A percentile compares a stretch with the other conserved stretches of the same genome.
These are phyloP conservation scores for Phialophora macrospora DNA, from an alignment of 2,329 filamentous ascomycete genomes.

Conservation along the genomic window DNA sequence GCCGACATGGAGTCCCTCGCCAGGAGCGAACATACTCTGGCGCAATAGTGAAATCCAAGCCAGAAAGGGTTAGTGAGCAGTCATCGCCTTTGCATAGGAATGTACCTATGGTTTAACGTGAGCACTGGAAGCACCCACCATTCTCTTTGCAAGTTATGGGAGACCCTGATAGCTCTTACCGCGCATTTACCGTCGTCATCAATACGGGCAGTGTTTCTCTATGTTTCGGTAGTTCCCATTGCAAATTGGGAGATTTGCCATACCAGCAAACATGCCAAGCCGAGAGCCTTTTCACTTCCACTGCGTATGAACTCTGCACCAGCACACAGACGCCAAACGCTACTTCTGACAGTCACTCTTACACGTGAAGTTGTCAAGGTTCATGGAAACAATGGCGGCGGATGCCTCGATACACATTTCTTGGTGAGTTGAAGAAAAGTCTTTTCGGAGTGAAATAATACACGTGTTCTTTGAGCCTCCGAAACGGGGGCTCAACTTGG, in stretches of 20 bases:
- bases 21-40: too few species aligned
- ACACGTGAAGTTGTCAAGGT: neutral
- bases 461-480: conserved; percentile 9
- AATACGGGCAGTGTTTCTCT: too few species aligned
- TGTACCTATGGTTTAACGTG: neutral
- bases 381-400: neutral
- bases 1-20: too few species aligned
- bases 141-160: neutral
- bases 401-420: neutral
- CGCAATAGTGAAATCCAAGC: neutral
- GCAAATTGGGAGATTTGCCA: too few species aligned
- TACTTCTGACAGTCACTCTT: neutral
- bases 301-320: neutral
- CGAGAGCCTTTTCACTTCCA: neutral
- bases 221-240: too few species aligned
- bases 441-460: neutral
- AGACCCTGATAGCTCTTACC: neutral
- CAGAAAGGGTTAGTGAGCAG: neutral
- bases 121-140: neutral
- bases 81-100: neutral
- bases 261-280: neutral
- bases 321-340: neutral
- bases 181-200: neutral
- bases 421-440: neutral
- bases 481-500: neutral